Evolutionary conservation across 768 basidiomycete species (phyloP).

Genomic region (Strobilomyces dryophilus): DNA sequence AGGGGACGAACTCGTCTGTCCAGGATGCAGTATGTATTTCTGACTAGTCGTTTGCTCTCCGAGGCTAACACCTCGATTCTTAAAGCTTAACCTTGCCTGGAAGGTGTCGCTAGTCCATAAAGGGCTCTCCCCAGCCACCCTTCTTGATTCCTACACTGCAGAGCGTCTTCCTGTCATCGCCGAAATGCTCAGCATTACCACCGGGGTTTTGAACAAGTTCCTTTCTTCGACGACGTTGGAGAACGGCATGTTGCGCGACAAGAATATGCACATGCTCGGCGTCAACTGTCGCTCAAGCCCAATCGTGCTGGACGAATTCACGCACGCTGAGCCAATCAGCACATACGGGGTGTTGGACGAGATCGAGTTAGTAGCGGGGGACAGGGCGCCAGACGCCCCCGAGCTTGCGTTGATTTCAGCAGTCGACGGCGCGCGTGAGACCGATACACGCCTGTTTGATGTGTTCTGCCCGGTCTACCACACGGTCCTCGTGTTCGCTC

Average conservation of each 20-base stretch:
- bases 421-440: neutral
- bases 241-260: conserved; percentile 1
- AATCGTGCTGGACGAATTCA: too few species aligned
- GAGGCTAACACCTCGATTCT: neutral
- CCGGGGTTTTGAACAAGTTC: conserved; percentile 16
- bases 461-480: conserved; percentile 22
- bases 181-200: conserved; percentile 41
- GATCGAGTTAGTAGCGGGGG: conserved; percentile 37
- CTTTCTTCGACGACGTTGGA: neutral
- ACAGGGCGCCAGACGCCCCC: conserved; percentile 43
- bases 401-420: conserved; percentile 26
- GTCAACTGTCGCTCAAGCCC: conserved; percentile 29
- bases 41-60: neutral
- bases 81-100: conserved; percentile 41
- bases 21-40: conserved; percentile 35
- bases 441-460: conserved; percentile 19
- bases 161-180: conserved; percentile 46
- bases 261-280: conserved; percentile 24
- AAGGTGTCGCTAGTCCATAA: conserved; percentile 42
- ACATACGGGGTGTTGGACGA: conserved; percentile 9
- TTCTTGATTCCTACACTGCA: conserved; percentile 39
- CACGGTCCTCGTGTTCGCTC: conserved; percentile 5
- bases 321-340: too few species aligned
- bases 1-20: conserved; percentile 36
- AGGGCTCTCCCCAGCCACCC: conserved; percentile 29